Evolutionary conservation across 129 eudicot species (phyloP).

Genomic region (Helianthus annuus): HanXRQr2.0-SUNRISE NC_035447.2:135052125-135052624

Average conservation of each 20-base stretch:
- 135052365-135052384: conserved; percentile 80
- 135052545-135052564: conserved; percentile 82
- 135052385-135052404: background rate
- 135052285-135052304: conserved; percentile 99
- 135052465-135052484: conserved; percentile 80
- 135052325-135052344: conserved; percentile 93
- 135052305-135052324: conserved; percentile 94
- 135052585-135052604: background rate
- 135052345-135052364: conserved; percentile 98
- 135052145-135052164: conserved; percentile 99
- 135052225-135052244: background rate
- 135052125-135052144: conserved; percentile 91
- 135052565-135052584: background rate
- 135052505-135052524: conserved; percentile 94
- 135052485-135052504: conserved; percentile 93
- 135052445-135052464: conserved; percentile 76
- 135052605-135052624: background rate
- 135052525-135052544: conserved; percentile 79
- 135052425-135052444: conserved; percentile 3
- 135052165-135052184: conserved; percentile 99
- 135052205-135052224: background rate
- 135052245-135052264: conserved; percentile 4
- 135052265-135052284: conserved; percentile 37
- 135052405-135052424: background rate
- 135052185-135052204: conserved; percentile 44